phyloP scores from a whole-genome alignment of 495 filamentous ascomycete species.

The Parathielavia appendiculata region DNA sequence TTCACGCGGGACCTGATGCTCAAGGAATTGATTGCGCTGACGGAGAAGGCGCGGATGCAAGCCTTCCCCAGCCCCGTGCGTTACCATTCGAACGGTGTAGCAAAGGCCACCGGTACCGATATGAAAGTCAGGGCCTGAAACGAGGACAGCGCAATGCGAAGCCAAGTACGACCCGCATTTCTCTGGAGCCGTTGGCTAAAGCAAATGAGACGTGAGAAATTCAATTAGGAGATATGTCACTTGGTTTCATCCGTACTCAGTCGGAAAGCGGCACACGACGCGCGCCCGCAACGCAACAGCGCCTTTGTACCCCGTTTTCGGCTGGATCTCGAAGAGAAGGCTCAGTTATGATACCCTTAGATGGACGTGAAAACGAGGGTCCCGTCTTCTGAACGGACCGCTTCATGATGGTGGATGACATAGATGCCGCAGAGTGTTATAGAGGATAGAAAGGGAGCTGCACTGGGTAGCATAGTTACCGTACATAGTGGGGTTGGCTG shows the following conservation, averaged over 20 bases:
- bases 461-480: neutral
- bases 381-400: neutral
- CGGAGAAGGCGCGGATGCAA: conserved; percentile 37
- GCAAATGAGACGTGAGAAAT: neutral
- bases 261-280: neutral
- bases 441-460: neutral
- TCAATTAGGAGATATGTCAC: neutral
- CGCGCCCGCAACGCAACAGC: neutral
- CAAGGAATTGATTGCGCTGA: conserved; percentile 61
- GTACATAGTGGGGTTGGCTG: neutral
- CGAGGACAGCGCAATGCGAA: neutral
- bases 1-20: conserved; percentile 75
- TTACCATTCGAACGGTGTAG: conserved; percentile 18
- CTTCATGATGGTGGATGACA: neutral
- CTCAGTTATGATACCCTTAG: conserved; percentile 1
- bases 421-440: neutral
- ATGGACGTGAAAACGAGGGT: neutral
- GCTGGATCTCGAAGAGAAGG: neutral
- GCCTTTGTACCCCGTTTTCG: neutral
- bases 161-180: neutral
- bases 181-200: neutral
- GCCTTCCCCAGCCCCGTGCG: neutral
- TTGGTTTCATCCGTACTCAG: neutral
- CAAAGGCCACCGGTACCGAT: conserved; percentile 23
- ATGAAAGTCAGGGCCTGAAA: conserved; percentile 26